Percentiles rank a stretch among this genome's conserved stretches.
phyloP scores from a whole-genome alignment of 257 asterid species.

The Scutellaria galericulata region DNA sequence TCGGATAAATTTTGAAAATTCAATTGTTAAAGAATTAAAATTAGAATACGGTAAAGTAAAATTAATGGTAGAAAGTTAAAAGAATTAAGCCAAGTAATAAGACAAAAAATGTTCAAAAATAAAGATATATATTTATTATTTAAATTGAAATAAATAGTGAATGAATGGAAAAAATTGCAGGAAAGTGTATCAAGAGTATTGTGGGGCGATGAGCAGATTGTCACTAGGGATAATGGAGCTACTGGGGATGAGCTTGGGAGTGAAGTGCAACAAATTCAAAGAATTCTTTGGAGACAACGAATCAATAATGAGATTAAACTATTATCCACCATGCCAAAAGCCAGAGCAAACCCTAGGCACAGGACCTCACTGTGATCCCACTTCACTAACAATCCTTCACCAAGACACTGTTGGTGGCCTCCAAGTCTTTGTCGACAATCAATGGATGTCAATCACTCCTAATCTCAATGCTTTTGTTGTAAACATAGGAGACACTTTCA shows the following conservation, averaged over 20 bases:
- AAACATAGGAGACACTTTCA: constrained; percentile 96
- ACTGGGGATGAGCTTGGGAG: constrained; percentile 79
- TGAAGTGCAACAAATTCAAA: constrained; percentile 46
- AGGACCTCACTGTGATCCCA: constrained; percentile 96
- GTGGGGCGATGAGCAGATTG: constrained; percentile 70
- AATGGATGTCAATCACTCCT: constrained; percentile 76
- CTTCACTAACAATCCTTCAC: constrained; percentile 93
- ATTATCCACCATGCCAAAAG: constrained; percentile 84
- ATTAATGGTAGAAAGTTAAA: too few relatives aligned
- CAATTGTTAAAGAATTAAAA: too few relatives aligned
- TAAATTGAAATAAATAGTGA: too few relatives aligned
- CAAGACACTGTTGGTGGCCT: constrained; percentile 89
- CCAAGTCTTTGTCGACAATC: constrained; percentile 73
- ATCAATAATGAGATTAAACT: constrained; percentile 86
- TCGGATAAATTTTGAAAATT: too few relatives aligned
- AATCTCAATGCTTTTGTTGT: constrained; percentile 70
- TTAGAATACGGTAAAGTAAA: too few relatives aligned
- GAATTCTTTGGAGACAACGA: constrained; percentile 73
- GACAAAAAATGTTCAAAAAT: too few relatives aligned
- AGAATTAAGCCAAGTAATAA: too few relatives aligned
- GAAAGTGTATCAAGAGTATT: constrained; percentile 69
- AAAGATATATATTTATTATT: too few relatives aligned
- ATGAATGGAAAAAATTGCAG: constrained; percentile 34
- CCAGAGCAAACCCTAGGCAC: constrained; percentile 84
- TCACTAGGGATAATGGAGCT: constrained; percentile 90